A percentile compares a stretch with the other conserved stretches of the same genome.
These are phyloP conservation scores for Bullera alba DNA, from an alignment of 768 basidiomycete species.

Conservation along the genomic window DNA sequence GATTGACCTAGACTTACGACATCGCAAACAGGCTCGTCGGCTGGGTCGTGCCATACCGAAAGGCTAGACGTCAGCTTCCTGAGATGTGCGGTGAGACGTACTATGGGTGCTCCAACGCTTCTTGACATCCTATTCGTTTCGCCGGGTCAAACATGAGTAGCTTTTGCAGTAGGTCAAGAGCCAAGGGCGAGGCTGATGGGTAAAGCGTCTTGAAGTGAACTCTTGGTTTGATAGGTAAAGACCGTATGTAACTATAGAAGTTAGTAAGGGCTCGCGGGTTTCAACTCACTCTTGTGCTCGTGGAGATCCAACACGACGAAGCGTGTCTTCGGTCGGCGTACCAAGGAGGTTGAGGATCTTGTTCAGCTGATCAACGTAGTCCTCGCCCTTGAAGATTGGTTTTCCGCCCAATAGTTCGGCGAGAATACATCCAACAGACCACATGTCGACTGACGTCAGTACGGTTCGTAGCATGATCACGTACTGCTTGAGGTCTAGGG, in stretches of 20 bases:
- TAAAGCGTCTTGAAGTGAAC: conserved; percentile 86
- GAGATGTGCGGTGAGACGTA: conserved; percentile 63
- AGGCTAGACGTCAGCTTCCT: conserved; percentile 64
- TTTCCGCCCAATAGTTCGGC: conserved; percentile 50
- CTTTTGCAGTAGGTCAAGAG: conserved; percentile 83
- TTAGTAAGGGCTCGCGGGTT: background rate
- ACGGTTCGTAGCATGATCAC: conserved; percentile 3
- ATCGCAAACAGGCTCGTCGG: conserved; percentile 83
- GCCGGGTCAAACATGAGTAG: conserved; percentile 95
- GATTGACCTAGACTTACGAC: conserved; percentile 49
- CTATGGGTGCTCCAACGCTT: conserved; percentile 92
- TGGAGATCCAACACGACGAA: conserved; percentile 91
- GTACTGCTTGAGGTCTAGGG: conserved; percentile 48
- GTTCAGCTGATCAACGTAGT: conserved; percentile 95
- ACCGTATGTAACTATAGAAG: conserved; percentile 68
- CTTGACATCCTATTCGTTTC: conserved; percentile 90
- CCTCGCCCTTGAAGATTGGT: conserved; percentile 48
- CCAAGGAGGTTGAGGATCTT: conserved; percentile 98
- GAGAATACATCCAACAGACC: conserved; percentile 51
- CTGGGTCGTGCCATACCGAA: conserved; percentile 93
- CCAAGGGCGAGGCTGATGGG: conserved; percentile 86
- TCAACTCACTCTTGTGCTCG: conserved; percentile 52
- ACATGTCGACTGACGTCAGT: conserved; percentile 51
- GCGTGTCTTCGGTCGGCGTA: conserved; percentile 91
- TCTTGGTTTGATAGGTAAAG: conserved; percentile 90